Base-by-base conservation (phyloP, 2,329 filamentous ascomycete genomes). In the Talaromyces sp. region DNA sequence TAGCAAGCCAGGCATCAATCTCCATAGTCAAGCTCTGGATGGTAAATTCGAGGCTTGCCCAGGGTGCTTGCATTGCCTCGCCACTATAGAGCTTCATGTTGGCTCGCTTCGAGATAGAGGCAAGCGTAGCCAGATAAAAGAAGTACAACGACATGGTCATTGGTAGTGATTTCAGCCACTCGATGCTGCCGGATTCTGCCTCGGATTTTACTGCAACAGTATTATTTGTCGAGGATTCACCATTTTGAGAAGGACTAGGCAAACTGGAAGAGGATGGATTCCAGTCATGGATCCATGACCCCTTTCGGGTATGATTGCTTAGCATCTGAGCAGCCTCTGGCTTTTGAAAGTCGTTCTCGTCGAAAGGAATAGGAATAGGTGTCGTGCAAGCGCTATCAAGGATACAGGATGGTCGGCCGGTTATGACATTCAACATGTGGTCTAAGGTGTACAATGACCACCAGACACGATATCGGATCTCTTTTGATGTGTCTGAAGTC, bases 381-480 rank as follows among this genome's bases (percentile, higher is more conserved):
- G 78, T 78, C 25, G 77, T 80, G 69, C 77, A 80, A 40, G 77
- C 73, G 22, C 74, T 73, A 58, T 81, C 78, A n/a, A 73, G 67
- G 29, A 82, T 76, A 68, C 75, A 80, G 17, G 77, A 78, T 17
- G 79, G 78, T 49, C 80, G 75, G n/a, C 80, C 80, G 1, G 79
- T 81, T 70, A 81, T 77, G 36, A 77, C 72, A 58, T 76, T 76
- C 19, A 82, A 73, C 17, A 77, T 75, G 63, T 79, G 77, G 61
- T 82, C 80, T 19, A 81, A 65, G 10, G 73, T 74, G 67, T 80
- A 79, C 25, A 82, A 66, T 27, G 79, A 76, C 77, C 79, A 81
- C 80, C 80, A 82, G 22, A 81, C 75, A 19, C 79, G 76, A 65
- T 80, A 80, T 51, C 79, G 74, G 36, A 79, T 77, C 67, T 81